Evolutionary conservation across 2,329 filamentous ascomycete genomes (phyloP).

Genomic region (Talaromyces amestolkiae): DNA sequence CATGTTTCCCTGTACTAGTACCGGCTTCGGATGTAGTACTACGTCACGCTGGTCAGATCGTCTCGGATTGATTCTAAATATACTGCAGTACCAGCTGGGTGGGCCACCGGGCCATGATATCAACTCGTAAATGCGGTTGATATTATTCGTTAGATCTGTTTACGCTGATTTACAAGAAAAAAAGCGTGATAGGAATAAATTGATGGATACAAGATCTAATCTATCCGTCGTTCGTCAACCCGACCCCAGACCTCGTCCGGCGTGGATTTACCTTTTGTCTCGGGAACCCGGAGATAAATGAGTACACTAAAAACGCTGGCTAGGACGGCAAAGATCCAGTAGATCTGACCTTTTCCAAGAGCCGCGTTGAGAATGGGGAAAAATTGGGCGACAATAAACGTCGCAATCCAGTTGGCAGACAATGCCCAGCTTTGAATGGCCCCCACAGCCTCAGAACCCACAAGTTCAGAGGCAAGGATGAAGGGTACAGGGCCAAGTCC

Average conservation of each 20-base stretch:
- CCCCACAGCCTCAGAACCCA: slow-evolving; percentile 84
- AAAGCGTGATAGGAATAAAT: not conserved
- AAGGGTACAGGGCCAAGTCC: slow-evolving; percentile 93
- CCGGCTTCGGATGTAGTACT: not conserved
- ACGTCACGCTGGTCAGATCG: not conserved
- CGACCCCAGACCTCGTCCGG: slow-evolving; percentile 90
- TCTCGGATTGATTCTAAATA: not conserved
- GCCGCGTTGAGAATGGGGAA: slow-evolving; percentile 82
- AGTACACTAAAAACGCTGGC: slow-evolving; percentile 69
- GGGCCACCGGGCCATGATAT: not conserved
- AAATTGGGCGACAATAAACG: slow-evolving; percentile 89
- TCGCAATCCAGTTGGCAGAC: slow-evolving; percentile 83
- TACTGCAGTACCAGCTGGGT: not conserved
- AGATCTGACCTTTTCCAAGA: slow-evolving; percentile 78
- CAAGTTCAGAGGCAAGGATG: slow-evolving; percentile 86
- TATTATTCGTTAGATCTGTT: not conserved
- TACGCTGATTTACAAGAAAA: not conserved
- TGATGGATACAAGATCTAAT: slow-evolving; percentile 7
- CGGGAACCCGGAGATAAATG: slow-evolving; percentile 72
- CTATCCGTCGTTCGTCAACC: slow-evolving; percentile 29
- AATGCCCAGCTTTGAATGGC: slow-evolving; percentile 87
- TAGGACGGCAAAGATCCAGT: slow-evolving; percentile 82
- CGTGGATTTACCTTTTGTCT: slow-evolving; percentile 81
- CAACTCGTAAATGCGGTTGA: not conserved
- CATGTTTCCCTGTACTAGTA: not conserved